Conservation (phyloP, 225 moss, liverwort and hornwort genomes). For the Polytrichum formosum region DNA sequence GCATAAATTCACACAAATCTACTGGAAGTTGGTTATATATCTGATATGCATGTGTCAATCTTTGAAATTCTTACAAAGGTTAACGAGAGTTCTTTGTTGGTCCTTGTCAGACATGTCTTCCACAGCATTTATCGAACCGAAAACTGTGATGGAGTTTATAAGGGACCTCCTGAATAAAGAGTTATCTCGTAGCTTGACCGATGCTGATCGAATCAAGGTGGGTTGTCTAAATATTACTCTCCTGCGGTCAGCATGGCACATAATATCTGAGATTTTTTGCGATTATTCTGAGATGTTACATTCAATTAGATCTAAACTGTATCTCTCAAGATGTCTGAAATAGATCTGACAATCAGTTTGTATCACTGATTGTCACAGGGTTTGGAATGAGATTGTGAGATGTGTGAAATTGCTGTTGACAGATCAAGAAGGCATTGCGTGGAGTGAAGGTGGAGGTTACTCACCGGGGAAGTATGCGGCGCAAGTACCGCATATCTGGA, state of each 20-base stretch:
- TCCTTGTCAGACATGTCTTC: slow-evolving; percentile 85
- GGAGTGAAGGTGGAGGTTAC: slow-evolving; percentile 98
- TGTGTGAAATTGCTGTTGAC: neutral
- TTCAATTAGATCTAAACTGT: neutral
- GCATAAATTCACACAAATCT: neutral
- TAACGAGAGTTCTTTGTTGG: neutral
- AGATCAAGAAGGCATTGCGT: slow-evolving; percentile 84
- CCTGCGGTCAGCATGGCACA: too few species aligned
- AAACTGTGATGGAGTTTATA: slow-evolving; percentile 91
- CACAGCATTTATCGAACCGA: slow-evolving; percentile 95
- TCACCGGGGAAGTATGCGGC: slow-evolving; percentile 91
- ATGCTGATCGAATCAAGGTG: slow-evolving; percentile 91
- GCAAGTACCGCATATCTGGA: slow-evolving; percentile 89
- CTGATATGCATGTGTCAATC: too few species aligned
- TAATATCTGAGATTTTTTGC: too few species aligned
- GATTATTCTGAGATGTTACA: too few species aligned
- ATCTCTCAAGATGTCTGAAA: too few species aligned
- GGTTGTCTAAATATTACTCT: neutral
- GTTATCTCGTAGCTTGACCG: slow-evolving; percentile 54
- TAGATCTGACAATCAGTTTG: too few species aligned
- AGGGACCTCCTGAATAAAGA: slow-evolving; percentile 74
- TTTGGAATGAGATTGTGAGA: neutral
- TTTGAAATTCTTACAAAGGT: neutral
- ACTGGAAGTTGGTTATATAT: too few species aligned
- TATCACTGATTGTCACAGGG: neutral